Conservation (phyloP, 768 basidiomycete genomes). For the Lactifluus volemus region DNA sequence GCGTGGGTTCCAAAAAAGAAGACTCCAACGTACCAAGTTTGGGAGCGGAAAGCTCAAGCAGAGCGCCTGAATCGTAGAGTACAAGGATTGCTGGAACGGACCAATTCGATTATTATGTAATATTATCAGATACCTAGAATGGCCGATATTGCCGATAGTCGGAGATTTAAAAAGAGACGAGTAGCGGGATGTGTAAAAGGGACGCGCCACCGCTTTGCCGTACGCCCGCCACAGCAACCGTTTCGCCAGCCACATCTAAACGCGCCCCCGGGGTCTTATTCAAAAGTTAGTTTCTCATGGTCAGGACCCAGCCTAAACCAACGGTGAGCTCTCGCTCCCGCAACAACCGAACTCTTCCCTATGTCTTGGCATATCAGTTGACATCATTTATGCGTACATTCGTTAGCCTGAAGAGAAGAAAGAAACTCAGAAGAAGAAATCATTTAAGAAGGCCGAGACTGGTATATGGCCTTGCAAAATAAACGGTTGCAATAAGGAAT, state of each 20-base stretch:
- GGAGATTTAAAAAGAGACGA: slow-evolving; percentile 6
- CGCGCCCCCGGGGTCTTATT: slow-evolving; percentile 1
- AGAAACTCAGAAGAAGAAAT: slow-evolving; percentile 34
- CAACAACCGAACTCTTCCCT: slow-evolving; percentile 23
- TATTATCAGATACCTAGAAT: background rate
- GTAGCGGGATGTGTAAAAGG: background rate
- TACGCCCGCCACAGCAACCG: slow-evolving; percentile 19
- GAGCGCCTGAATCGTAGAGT: slow-evolving; percentile 63
- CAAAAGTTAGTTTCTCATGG: slow-evolving; percentile 17
- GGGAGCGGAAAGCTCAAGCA: slow-evolving; percentile 67
- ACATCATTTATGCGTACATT: slow-evolving; percentile 13
- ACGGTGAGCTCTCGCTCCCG: slow-evolving; percentile 29
- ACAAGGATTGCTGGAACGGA: slow-evolving; percentile 59
- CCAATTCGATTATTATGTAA: slow-evolving; percentile 33
- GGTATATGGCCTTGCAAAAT: slow-evolving; percentile 75
- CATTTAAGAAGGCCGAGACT: slow-evolving; percentile 38
- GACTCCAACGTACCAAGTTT: slow-evolving; percentile 73
- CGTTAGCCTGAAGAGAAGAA: slow-evolving; percentile 35
- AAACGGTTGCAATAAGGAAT: slow-evolving; percentile 73
- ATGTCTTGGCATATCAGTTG: slow-evolving; percentile 4
- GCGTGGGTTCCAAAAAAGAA: slow-evolving; percentile 76
- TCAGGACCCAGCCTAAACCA: slow-evolving; percentile 23
- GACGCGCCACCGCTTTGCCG: slow-evolving; percentile 20
- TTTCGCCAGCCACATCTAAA: slow-evolving; percentile 15
- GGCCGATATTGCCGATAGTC: slow-evolving; percentile 14